Evolutionary conservation across 306 rosid species (phyloP).

Genomic region (Lathyrus sativus): DNA sequence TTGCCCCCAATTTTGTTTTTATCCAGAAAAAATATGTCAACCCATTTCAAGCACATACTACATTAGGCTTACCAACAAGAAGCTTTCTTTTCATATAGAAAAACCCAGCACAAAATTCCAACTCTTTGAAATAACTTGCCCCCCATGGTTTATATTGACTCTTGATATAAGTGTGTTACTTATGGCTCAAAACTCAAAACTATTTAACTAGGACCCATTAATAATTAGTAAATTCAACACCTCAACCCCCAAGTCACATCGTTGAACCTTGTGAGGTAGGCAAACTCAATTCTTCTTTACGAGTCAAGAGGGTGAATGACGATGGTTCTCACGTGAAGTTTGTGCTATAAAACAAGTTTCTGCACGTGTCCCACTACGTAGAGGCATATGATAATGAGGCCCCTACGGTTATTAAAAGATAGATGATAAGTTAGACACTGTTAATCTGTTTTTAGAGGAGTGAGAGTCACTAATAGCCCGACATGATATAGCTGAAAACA

Average conservation of each 20-base stretch:
- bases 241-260: constrained; percentile 22
- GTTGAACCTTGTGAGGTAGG: neutral
- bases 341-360: constrained; percentile 26
- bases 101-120: constrained; percentile 43
- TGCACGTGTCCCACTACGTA: constrained; percentile 15
- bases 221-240: no score
- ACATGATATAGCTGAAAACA: no score
- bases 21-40: neutral
- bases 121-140: constrained; percentile 45
- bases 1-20: no score
- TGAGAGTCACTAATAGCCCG: no score
- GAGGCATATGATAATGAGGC: constrained; percentile 17
- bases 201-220: no score
- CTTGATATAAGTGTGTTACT: constrained; percentile 31
- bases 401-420: constrained; percentile 29
- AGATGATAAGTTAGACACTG: no score
- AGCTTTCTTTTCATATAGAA: constrained; percentile 28
- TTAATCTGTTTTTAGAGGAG: no score
- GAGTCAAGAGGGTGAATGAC: constrained; percentile 15
- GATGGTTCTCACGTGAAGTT: constrained; percentile 49
- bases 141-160: constrained; percentile 32
- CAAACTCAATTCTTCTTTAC: constrained; percentile 26
- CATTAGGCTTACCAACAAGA: constrained; percentile 34
- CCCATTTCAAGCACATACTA: constrained; percentile 14
- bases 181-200: neutral